phyloP scores from a whole-genome alignment of 495 filamentous ascomycete genomes.

The Podospora tetraspora region DNA sequence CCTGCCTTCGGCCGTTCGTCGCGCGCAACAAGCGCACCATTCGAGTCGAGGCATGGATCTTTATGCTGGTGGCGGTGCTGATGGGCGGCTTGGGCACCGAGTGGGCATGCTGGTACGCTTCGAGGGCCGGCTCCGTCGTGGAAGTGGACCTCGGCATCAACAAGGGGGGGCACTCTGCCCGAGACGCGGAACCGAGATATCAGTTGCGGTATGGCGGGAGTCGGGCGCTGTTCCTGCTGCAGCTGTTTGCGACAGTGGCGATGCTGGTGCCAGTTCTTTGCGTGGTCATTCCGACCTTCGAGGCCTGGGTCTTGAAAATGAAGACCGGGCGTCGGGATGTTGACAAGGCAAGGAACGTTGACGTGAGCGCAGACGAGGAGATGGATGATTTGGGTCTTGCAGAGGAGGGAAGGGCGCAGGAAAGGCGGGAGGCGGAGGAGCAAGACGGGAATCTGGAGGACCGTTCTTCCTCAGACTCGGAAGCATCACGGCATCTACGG shows the following conservation, averaged over 20 bases:
- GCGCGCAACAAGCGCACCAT: background rate
- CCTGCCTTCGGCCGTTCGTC: background rate
- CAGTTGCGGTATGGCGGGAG: background rate
- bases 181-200: background rate
- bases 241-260: background rate
- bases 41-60: background rate
- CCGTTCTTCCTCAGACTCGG: background rate
- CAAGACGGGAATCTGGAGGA: background rate
- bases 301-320: background rate
- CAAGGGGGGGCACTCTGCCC: background rate
- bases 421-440: background rate
- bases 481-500: background rate
- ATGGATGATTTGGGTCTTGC: background rate
- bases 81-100: background rate
- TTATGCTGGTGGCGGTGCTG: background rate
- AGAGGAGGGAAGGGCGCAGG: background rate
- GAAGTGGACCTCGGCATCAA: background rate
- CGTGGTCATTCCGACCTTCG: background rate
- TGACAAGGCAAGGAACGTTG: background rate
- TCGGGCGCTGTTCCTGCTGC: background rate
- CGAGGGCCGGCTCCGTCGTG: background rate
- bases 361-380: background rate
- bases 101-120: background rate
- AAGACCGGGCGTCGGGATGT: background rate
- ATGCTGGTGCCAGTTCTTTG: background rate